Base-by-base conservation (phyloP, 306 rosid species). In the Cyamopsis tetragonoloba region DNA sequence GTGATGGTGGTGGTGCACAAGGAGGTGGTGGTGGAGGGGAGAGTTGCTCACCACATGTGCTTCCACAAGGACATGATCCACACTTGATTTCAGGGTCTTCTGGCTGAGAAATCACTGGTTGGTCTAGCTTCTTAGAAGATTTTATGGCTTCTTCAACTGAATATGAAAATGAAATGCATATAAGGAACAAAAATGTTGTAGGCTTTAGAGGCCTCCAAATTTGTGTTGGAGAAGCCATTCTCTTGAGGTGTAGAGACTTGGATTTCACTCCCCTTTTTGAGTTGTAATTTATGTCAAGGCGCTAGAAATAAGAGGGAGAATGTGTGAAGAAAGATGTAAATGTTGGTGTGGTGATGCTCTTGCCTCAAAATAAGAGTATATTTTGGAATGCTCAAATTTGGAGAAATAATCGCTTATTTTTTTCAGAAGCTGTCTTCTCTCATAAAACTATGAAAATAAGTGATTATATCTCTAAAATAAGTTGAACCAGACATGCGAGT, bases 41-140 rank as follows among this genome's bases (percentile, higher is more conserved):
- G 60, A 48, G 74, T 41, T 82, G 79, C 51, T 78, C 87, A 31
- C 15, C 73, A 48, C 96, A 93, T 3, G 96, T 77, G 58, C 73
- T 13, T 12, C 67, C 75, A 70, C 98, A 93, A 67, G 95, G 95
- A 74, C 97, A 89, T 17, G 95, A 46, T 50, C 96, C 97, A 53
- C 98, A 93, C 74, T 86, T 93, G 46, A 93, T 79, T 37, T 74
- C 88, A 1, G 79, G 19, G 54, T 82, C 24, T 47, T 71, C 10
- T 55, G 81, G 73, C 3, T 44, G 77, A 30, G 42, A 32, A 24
- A 48, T 10, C 66, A 15, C 60, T 20, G 75, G 62, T 38, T 84
- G 71, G 41, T 67, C 84, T 38, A 74, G 38, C 53, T 76, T 82
- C 61, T 61, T 58, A 9, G 79, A 20, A 37, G 83, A 14, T 20